These are phyloP conservation scores for Chaetoceros muelleri DNA, from an alignment of 108 stramenopile species.

Conservation along the genomic window DNA sequence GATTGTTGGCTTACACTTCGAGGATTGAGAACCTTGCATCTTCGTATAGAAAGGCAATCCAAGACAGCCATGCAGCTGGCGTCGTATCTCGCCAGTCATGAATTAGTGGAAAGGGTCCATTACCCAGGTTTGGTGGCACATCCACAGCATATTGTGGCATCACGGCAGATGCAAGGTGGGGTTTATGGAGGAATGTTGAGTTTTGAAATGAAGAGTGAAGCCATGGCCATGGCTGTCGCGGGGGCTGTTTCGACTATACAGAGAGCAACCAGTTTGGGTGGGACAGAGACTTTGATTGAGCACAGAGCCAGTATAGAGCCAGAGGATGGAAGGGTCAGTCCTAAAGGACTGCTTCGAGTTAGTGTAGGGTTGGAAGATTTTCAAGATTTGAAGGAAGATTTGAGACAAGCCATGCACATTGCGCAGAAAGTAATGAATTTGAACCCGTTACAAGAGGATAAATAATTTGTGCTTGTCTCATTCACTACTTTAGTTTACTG, in stretches of 20 bases:
- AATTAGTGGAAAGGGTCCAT: conserved; percentile 44
- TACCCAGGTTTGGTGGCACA: conserved; percentile 88
- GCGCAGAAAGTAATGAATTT: conserved; percentile 15
- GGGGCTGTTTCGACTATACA: conserved; percentile 52
- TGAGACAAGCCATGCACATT: conserved; percentile 52
- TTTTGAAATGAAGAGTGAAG: conserved; percentile 64
- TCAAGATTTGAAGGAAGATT: conserved; percentile 71
- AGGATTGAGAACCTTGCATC: conserved; percentile 70
- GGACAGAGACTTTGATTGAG: conserved; percentile 91
- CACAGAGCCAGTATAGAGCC: conserved; percentile 89
- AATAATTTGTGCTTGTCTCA: no score
- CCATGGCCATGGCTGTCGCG: conserved; percentile 66
- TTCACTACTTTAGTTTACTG: no score
- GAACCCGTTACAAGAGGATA: no score
- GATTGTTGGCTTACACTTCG: conserved; percentile 84
- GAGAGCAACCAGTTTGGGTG: conserved; percentile 91
- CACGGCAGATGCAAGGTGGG: conserved; percentile 34
- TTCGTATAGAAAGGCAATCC: conserved; percentile 61
- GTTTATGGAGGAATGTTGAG: conserved; percentile 84
- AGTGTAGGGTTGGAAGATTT: conserved; percentile 81
- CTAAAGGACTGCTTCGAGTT: conserved; percentile 77
- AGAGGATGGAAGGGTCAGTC: conserved; percentile 33
- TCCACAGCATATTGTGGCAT: conserved; percentile 76
- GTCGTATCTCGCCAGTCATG: conserved; percentile 18
- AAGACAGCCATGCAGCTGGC: conserved; percentile 49